A percentile compares a stretch with the other conserved stretches of the same genome.
These are phyloP conservation scores for Nepenthes gracilis DNA, from an alignment of 148 eudicot genomes.

Conservation along the genomic window DNA sequence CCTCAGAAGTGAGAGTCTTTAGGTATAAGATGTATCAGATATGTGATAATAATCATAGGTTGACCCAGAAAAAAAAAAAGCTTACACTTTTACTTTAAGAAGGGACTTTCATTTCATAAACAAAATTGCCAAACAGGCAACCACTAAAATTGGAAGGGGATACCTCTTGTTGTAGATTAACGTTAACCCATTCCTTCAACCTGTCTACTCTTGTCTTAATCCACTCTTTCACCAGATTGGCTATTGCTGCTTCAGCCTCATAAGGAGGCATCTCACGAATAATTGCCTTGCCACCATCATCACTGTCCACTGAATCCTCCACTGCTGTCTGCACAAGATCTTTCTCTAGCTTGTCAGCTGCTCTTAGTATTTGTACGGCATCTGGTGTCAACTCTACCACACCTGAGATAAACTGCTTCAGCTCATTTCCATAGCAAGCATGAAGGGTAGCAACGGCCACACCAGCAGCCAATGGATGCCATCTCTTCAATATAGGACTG, in stretches of 20 bases:
- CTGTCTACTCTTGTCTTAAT: conserved; percentile 69
- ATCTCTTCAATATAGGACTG: conserved; percentile 84
- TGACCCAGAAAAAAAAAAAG: background rate
- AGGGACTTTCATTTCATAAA: background rate
- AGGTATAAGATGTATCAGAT: too few species aligned
- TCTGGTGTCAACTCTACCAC: conserved; percentile 88
- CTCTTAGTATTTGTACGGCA: conserved; percentile 77
- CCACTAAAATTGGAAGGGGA: background rate
- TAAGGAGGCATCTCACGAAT: conserved; percentile 99
- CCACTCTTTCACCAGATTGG: conserved; percentile 83
- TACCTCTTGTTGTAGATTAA: conserved; percentile 91
- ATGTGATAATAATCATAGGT: too few species aligned
- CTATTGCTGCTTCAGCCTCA: conserved; percentile 92
- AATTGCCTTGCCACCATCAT: conserved; percentile 96
- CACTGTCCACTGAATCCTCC: conserved; percentile 97
- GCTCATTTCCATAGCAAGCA: conserved; percentile 89
- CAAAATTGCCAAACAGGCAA: too few species aligned
- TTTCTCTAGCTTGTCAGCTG: conserved; percentile 94
- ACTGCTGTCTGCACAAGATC: conserved; percentile 93
- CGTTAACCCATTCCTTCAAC: conserved; percentile 69
- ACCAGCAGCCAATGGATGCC: conserved; percentile 98
- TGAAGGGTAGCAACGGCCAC: conserved; percentile 98
- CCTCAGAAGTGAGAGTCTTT: too few species aligned
- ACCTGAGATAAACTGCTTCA: conserved; percentile 79
- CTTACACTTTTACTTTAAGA: background rate